Conservation (phyloP, 2,329 filamentous ascomycete genomes). For the Ciborinia camelliae region DNA sequence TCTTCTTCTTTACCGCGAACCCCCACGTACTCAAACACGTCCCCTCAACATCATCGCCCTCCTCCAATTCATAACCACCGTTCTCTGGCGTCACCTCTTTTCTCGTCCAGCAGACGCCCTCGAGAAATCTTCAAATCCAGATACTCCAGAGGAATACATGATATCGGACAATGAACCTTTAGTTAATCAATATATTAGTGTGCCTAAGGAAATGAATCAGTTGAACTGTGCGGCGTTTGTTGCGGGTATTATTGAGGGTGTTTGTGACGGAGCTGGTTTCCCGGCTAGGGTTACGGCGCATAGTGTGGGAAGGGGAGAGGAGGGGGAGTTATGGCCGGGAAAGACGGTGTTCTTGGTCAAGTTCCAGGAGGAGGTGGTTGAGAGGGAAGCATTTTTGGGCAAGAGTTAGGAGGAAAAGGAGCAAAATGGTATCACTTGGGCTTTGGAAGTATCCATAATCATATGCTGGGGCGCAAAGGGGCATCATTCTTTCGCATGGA, state of each 20-base stretch:
- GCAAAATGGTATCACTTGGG: neutral
- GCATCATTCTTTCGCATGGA: neutral
- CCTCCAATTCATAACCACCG: constrained; percentile 91
- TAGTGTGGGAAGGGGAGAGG: constrained; percentile 58
- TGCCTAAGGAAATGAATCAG: constrained; percentile 93
- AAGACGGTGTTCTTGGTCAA: constrained; percentile 95
- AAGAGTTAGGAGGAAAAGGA: constrained; percentile 41
- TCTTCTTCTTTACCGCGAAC: constrained; percentile 82
- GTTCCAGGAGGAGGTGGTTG: constrained; percentile 86
- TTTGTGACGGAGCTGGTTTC: constrained; percentile 91
- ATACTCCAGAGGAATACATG: constrained; percentile 95
- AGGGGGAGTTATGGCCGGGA: constrained; percentile 85
- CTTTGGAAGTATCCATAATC: constrained; percentile 2
- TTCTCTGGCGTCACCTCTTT: constrained; percentile 90
- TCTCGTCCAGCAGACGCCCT: constrained; percentile 85
- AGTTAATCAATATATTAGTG: constrained; percentile 89
- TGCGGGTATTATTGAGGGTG: constrained; percentile 90
- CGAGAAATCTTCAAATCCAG: constrained; percentile 78
- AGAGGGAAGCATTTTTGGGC: constrained; percentile 80
- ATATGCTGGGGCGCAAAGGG: constrained; percentile 1
- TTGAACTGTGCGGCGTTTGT: constrained; percentile 96
- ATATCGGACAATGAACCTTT: constrained; percentile 97
- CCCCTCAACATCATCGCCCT: constrained; percentile 87
- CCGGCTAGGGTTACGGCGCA: constrained; percentile 87
- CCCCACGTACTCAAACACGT: constrained; percentile 66